A percentile compares a stretch with the other conserved stretches of the same genome.
phyloP scores from a whole-genome alignment of 306 rosid species.

The Boehmeria nivea region DNA sequence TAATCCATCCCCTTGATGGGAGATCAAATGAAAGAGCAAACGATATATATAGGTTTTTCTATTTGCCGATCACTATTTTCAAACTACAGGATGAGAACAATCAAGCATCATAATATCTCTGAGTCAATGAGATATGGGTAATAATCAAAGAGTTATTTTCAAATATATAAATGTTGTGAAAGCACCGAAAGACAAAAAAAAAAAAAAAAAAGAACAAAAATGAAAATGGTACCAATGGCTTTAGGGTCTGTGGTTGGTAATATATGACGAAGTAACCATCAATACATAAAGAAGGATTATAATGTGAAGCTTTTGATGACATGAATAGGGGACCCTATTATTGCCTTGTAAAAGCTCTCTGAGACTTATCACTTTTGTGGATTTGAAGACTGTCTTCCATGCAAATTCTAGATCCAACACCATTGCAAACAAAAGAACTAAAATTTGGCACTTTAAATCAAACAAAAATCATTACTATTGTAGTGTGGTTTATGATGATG shows the following conservation, averaged over 20 bases:
- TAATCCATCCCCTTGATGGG: too few relatives aligned
- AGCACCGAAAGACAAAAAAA: slow-evolving; percentile 42
- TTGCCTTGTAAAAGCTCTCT: slow-evolving; percentile 36
- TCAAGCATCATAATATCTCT: too few relatives aligned
- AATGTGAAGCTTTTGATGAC: slow-evolving; percentile 49
- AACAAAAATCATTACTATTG: too few relatives aligned
- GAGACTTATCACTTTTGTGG: slow-evolving; percentile 46
- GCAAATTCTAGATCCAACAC: slow-evolving; percentile 15
- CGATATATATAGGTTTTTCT: too few relatives aligned
- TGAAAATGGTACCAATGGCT: slow-evolving; percentile 42
- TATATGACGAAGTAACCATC: slow-evolving; percentile 48
- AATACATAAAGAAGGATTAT: slow-evolving; percentile 42
- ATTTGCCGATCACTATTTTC: too few relatives aligned
- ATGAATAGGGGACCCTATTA: slow-evolving; percentile 69
- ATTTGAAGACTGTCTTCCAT: slow-evolving; percentile 39
- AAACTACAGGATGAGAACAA: too few relatives aligned
- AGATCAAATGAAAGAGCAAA: too few relatives aligned
- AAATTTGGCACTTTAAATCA: not conserved
- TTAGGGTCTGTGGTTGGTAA: slow-evolving; percentile 67
- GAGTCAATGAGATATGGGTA: too few relatives aligned
- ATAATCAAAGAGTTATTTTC: not conserved
- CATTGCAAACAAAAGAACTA: slow-evolving; percentile 19
- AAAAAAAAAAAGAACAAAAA: not conserved
- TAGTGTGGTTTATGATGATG: too few relatives aligned
- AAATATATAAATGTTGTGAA: slow-evolving; percentile 27